Evolutionary conservation across 768 basidiomycete genomes (phyloP).

Genomic region (Pisolithus microcarpus): DNA sequence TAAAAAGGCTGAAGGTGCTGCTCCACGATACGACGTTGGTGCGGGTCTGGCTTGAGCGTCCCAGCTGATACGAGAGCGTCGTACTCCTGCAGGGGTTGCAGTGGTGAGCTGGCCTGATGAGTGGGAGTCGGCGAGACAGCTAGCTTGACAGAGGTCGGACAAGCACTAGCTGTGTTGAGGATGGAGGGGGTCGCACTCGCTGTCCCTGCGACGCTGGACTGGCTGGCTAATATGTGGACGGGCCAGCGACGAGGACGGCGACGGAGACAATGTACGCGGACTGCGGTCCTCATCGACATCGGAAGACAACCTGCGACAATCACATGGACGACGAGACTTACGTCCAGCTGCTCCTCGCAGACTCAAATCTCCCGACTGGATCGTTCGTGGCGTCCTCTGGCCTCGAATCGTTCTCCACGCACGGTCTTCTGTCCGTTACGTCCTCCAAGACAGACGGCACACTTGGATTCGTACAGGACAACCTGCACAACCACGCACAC

Average conservation of each 20-base stretch:
- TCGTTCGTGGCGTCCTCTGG: constrained; percentile 94
- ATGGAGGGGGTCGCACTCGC: not conserved
- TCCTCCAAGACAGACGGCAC: constrained; percentile 26
- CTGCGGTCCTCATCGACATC: not conserved
- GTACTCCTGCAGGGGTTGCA: constrained; percentile 32
- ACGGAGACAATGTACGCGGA: not conserved
- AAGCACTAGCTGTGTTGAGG: not conserved
- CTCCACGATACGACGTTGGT: constrained; percentile 80
- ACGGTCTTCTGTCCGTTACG: constrained; percentile 56
- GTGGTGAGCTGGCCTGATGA: not conserved
- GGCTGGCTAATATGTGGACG: not conserved
- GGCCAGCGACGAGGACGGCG: not conserved
- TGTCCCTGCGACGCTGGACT: not conserved
- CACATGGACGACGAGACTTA: constrained; percentile 46
- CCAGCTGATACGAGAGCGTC: constrained; percentile 43
- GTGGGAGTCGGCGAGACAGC: not conserved
- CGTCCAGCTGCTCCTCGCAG: constrained; percentile 72
- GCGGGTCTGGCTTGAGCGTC: constrained; percentile 63
- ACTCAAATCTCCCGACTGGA: constrained; percentile 94
- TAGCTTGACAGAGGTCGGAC: not conserved
- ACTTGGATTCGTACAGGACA: constrained; percentile 61
- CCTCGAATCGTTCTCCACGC: constrained; percentile 82
- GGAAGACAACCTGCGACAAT: not conserved
- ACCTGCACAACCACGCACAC: constrained; percentile 69
- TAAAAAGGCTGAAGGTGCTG: constrained; percentile 77